Conservation (phyloP, 1,139 yeast species). For the Geotrichum europaeum region DNA sequence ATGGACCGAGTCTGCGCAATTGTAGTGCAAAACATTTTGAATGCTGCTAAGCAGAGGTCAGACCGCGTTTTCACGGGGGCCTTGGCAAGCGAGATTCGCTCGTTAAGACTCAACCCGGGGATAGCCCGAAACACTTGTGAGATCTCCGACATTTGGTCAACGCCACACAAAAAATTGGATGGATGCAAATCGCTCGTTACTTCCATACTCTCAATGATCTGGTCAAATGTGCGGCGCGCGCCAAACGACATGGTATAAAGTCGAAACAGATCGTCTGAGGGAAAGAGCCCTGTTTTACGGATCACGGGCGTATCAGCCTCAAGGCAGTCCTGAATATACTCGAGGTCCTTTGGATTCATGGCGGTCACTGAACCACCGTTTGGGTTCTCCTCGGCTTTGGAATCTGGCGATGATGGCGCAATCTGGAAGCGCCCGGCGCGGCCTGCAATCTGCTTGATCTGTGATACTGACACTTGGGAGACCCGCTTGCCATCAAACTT, state of each 20-base stretch:
- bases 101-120: constrained; percentile 31
- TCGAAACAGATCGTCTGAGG: constrained; percentile 27
- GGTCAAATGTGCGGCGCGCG: constrained; percentile 21
- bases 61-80: constrained; percentile 32
- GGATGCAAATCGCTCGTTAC: constrained; percentile 21
- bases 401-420: constrained; percentile 20
- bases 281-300: constrained; percentile 28
- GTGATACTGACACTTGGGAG: constrained; percentile 44
- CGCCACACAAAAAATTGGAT: constrained; percentile 24
- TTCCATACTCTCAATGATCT: constrained; percentile 23
- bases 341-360: constrained; percentile 27
- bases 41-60: constrained; percentile 23
- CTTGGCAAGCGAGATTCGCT: constrained; percentile 30
- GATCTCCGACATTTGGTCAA: constrained; percentile 24
- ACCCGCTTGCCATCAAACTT: constrained; percentile 62
- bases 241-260: constrained; percentile 25
- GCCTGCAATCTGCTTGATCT: constrained; percentile 90
- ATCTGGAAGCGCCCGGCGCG: constrained; percentile 78
- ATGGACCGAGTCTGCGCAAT: constrained; percentile 30
- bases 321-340: constrained; percentile 30
- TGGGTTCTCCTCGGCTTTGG: constrained; percentile 15
- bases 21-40: constrained; percentile 28
- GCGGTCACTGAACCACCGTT: constrained; percentile 31
- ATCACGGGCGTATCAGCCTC: constrained; percentile 27
- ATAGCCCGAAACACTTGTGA: constrained; percentile 28